Base-by-base conservation (phyloP, 108 stramenopile genomes). In the Nitzschia sp. region DNA sequence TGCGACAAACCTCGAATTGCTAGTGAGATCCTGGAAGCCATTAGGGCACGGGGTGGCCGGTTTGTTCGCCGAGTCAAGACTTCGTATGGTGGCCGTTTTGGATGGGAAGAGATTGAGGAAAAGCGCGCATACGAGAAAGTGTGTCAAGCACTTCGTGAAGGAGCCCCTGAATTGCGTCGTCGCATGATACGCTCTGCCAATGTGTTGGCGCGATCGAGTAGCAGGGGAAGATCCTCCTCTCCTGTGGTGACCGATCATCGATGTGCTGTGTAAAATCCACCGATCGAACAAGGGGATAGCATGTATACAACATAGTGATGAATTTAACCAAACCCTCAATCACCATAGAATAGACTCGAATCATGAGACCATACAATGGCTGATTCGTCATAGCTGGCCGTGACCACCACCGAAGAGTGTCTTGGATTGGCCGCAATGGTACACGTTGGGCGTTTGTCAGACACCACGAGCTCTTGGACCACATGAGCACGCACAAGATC, bases 371-470 rank as follows among this genome's bases (percentile, higher is more conserved):
- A 93, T 19, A 88, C 86, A 10, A 83, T 66, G 7, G 84, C 75
- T 19, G 69, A 76, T 53, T 86, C 87, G 67, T 89, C 89, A 70
- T 88, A 89, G 55, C 83, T 84, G 2, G 84, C 89, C 15, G 88
- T 84, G 19, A 87, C 40, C 14, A 88, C 56, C 38, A 87, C 75
- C 41, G 81, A 83, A 19, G 80, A 64, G 17, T 34, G 25, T 43
- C 71, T 73, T 8, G 86, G 86, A 80, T 88, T 82, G 15, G 79
- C 76, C 14, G 81, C 77, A 51, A 89, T 80, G 26, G 88, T 70
- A 57, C 83, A 86, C 7, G 78, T 76, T 7, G 85, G 81, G 34
- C 74, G 75, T 8, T 56, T 26, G 25, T 63, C 59, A 39, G 78
- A 72, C 0, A 42, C 51, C 40, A 59, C 42, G n/a, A 85, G 48